A percentile compares a stretch with the other conserved stretches of the same genome.
Conservation (phyloP, 768 basidiomycete genomes). For the Tephrocybe sp. region DNA sequence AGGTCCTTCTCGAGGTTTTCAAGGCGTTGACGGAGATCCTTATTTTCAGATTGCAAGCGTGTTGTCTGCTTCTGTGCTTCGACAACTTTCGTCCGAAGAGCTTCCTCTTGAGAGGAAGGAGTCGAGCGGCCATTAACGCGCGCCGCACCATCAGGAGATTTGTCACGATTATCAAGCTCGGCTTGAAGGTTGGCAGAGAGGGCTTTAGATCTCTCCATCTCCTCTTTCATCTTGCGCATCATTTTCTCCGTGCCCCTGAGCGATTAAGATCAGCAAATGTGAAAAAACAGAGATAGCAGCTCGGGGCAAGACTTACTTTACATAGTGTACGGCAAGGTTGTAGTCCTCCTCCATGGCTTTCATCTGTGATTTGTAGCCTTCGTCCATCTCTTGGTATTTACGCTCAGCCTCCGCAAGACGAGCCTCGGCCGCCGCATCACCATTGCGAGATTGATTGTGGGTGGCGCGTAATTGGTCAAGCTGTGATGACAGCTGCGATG, state of each 20-base stretch:
- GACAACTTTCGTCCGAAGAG: conserved; percentile 64
- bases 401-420: conserved; percentile 67
- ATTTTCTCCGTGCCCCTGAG: conserved; percentile 94
- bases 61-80: conserved; percentile 79
- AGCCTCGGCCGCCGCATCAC: conserved; percentile 28
- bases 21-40: conserved; percentile 70
- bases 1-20: conserved; percentile 75
- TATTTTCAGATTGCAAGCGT: conserved; percentile 70
- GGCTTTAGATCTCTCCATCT: conserved; percentile 86
- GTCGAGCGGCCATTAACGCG: conserved; percentile 73
- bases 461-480: conserved; percentile 63
- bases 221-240: conserved; percentile 95
- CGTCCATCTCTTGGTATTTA: conserved; percentile 76
- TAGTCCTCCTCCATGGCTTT: conserved; percentile 94
- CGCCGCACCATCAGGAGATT: conserved; percentile 40
- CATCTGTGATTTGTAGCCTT: conserved; percentile 73
- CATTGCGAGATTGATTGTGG: conserved; percentile 44
- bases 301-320: conserved; percentile 66
- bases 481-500: conserved; percentile 59
- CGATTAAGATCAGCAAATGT: conserved; percentile 12
- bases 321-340: conserved; percentile 94
- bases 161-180: conserved; percentile 77
- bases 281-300: conserved; percentile 9
- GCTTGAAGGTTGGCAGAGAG: conserved; percentile 75
- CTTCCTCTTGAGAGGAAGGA: conserved; percentile 76